Evolutionary conservation across 371 early-diverging fungal genomes (phyloP).

Genomic region (Mortierella sp.): DNA sequence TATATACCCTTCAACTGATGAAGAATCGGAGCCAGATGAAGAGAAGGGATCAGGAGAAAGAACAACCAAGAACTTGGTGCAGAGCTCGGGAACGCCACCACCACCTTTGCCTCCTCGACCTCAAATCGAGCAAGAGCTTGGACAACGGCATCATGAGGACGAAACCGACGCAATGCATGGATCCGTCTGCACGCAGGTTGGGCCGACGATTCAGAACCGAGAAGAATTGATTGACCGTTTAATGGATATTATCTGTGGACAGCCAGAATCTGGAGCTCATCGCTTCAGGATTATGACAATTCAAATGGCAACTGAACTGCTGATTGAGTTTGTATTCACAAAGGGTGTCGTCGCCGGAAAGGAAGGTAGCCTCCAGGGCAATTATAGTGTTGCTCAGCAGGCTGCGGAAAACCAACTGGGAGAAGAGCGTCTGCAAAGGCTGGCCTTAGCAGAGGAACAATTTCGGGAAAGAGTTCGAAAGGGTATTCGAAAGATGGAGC

Average conservation of each 20-base stretch:
- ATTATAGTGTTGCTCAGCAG: conserved; percentile 17
- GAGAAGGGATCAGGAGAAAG: not conserved
- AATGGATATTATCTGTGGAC: conserved; percentile 47
- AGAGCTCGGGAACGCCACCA: conserved; percentile 16
- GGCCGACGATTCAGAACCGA: conserved; percentile 32
- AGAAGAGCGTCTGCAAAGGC: conserved; percentile 39
- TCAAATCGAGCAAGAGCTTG: not conserved
- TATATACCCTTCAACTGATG: conserved; percentile 31
- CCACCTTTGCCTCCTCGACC: conserved; percentile 43
- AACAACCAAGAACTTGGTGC: not conserved
- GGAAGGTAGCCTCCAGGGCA: conserved; percentile 8
- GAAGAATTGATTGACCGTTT: conserved; percentile 47
- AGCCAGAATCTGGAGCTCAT: conserved; percentile 44
- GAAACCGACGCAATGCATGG: conserved; percentile 13
- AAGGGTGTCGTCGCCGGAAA: conserved; percentile 23
- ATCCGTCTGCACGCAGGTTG: conserved; percentile 12
- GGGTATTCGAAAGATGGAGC: conserved; percentile 32
- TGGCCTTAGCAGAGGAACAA: conserved; percentile 44
- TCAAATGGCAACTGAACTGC: conserved; percentile 45
- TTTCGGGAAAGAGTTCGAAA: conserved; percentile 42
- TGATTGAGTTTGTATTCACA: conserved; percentile 49
- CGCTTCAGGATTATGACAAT: conserved; percentile 54
- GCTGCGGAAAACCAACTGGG: conserved; percentile 37
- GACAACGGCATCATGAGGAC: conserved; percentile 3
- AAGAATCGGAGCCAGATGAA: conserved; percentile 5